Evolutionary conservation across 768 basidiomycete genomes (phyloP).

Genomic region (Tricholoma sp.): DNA sequence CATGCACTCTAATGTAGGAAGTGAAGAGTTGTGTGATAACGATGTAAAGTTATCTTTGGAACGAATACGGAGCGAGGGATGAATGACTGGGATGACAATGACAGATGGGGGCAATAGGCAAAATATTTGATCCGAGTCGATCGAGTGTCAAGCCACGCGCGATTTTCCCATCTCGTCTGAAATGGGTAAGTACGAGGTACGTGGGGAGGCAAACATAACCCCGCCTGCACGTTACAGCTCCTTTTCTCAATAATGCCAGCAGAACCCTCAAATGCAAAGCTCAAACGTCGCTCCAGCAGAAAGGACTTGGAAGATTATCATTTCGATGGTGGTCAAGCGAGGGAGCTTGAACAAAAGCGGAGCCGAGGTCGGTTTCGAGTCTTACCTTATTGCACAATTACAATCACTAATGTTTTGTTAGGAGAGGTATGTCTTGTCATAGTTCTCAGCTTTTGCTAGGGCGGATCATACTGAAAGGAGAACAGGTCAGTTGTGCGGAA

Average conservation of each 20-base stretch:
- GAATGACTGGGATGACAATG: not conserved
- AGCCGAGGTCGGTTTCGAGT: slow-evolving; percentile 42
- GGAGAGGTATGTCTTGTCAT: slow-evolving; percentile 23
- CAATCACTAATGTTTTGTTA: slow-evolving; percentile 11
- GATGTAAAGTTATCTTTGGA: too few species aligned
- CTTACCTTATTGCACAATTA: not conserved
- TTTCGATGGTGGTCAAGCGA: slow-evolving; percentile 48
- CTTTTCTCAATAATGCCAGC: slow-evolving; percentile 40
- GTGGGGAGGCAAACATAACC: not conserved
- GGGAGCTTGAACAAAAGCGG: slow-evolving; percentile 72
- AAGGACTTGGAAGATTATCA: slow-evolving; percentile 47
- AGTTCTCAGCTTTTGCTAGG: not conserved
- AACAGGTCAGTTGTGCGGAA: slow-evolving; percentile 72
- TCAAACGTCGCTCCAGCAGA: slow-evolving; percentile 44
- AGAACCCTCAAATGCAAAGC: slow-evolving; percentile 46
- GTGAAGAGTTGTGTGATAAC: not conserved
- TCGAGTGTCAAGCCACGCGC: not conserved
- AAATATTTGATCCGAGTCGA: not conserved
- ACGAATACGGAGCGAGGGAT: too few species aligned
- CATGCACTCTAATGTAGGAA: too few species aligned
- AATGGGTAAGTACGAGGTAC: not conserved
- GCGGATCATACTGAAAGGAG: slow-evolving; percentile 7
- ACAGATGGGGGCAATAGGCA: not conserved
- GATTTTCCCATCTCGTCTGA: not conserved
- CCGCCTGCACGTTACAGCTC: not conserved